phyloP scores from a whole-genome alignment of 805 yeast species.

The Wickerhamiella lipophila region DNA sequence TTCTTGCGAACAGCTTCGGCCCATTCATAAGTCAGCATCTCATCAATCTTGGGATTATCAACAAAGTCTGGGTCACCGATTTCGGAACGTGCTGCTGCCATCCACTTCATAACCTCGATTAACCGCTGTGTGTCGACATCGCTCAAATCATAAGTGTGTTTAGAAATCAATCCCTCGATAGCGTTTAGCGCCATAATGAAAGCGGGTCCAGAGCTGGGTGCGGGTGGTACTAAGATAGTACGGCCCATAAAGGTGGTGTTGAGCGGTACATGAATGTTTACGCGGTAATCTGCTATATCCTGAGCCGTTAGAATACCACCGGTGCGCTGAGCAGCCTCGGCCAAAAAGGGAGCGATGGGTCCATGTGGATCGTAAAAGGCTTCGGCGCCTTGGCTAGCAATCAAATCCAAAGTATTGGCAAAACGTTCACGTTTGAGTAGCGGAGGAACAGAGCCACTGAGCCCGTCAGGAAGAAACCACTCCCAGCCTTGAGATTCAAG shows the following conservation, averaged over 20 bases:
- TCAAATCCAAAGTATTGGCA: constrained; percentile 52
- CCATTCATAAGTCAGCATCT: constrained; percentile 46
- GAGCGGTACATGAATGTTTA: constrained; percentile 35
- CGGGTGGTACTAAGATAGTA: constrained; percentile 46
- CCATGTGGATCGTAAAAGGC: constrained; percentile 79
- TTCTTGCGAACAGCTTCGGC: constrained; percentile 36
- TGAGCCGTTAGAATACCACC: constrained; percentile 56
- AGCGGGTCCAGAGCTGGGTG: constrained; percentile 78
- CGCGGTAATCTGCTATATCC: constrained; percentile 58
- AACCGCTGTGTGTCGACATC: constrained; percentile 49
- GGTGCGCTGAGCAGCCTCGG: constrained; percentile 34
- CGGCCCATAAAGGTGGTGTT: constrained; percentile 32
- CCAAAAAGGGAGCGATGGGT: constrained; percentile 52
- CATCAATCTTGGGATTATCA: constrained; percentile 30
- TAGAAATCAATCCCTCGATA: constrained; percentile 36
- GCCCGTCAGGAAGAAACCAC: constrained; percentile 20
- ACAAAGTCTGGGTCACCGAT: constrained; percentile 52
- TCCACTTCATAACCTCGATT: constrained; percentile 87
- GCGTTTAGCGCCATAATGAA: constrained; percentile 61
- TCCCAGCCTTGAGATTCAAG: constrained; percentile 24
- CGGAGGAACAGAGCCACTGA: not conserved
- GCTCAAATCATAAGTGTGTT: constrained; percentile 34
- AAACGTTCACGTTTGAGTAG: constrained; percentile 36
- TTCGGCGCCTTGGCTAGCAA: constrained; percentile 67
- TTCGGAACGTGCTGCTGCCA: constrained; percentile 73